A percentile compares a stretch with the other conserved stretches of the same genome.
Conservation (phyloP, 257 asterid genomes). For the Solanum megistacrolobum region DNA sequence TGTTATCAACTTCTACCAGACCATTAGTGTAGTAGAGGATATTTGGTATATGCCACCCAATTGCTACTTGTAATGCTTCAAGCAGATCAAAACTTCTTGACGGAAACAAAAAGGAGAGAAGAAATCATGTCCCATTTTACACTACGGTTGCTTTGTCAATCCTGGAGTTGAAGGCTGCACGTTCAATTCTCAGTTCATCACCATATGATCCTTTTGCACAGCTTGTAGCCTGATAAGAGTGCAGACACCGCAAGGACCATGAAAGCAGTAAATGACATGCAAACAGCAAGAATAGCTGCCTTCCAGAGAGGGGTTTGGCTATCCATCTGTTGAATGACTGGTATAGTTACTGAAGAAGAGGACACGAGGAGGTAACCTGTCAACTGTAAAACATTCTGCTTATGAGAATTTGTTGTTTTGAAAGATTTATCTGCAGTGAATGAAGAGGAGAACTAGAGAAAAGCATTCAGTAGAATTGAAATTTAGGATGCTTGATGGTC, state of each 20-base stretch:
- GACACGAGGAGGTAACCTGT: slow-evolving; percentile 67
- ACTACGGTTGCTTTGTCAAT: neutral
- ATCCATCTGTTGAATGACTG: slow-evolving; percentile 30
- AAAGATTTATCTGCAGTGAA: neutral
- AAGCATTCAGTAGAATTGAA: neutral
- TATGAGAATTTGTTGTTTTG: neutral
- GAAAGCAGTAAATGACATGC: slow-evolving; percentile 46
- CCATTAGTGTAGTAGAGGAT: neutral
- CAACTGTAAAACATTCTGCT: slow-evolving; percentile 25
- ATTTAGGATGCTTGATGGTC: neutral
- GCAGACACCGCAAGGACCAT: slow-evolving; percentile 31
- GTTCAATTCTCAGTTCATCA: slow-evolving; percentile 3
- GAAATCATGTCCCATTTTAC: neutral
- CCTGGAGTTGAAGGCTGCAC: neutral
- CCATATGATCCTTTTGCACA: slow-evolving; percentile 71
- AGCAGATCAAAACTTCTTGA: neutral
- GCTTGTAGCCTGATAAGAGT: slow-evolving; percentile 57
- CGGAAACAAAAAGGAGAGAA: neutral
- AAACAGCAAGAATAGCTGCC: slow-evolving; percentile 37
- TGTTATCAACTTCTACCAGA: neutral
- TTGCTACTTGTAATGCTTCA: neutral
- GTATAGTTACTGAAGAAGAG: slow-evolving; percentile 51
- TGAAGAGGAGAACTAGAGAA: neutral
- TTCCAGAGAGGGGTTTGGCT: slow-evolving; percentile 27
- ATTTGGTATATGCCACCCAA: neutral